These are phyloP conservation scores for Pestalotiopsis sp. DNA, from an alignment of 2,329 filamentous ascomycete genomes.

Conservation along the genomic window DNA sequence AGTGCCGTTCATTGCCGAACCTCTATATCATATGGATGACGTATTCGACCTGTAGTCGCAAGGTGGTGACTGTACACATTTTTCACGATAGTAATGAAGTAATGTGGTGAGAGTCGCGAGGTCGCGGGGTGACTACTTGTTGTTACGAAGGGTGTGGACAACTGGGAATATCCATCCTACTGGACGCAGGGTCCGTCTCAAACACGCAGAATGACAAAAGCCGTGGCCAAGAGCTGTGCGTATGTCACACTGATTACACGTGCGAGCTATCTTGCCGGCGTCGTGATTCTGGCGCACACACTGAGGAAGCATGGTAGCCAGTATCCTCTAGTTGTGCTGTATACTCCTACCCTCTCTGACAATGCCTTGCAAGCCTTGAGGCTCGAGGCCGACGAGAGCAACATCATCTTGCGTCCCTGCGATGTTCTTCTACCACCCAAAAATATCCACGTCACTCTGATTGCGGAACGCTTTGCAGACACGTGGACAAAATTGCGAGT, in stretches of 20 bases:
- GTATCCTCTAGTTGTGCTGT: slow-evolving; percentile 52
- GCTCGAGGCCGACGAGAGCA: slow-evolving; percentile 40
- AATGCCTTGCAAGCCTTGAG: slow-evolving; percentile 42
- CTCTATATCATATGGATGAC: neutral
- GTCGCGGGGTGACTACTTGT: neutral
- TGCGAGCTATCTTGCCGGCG: slow-evolving; percentile 53
- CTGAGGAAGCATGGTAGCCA: slow-evolving; percentile 45
- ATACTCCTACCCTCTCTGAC: slow-evolving; percentile 44
- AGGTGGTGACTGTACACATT: neutral
- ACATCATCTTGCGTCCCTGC: slow-evolving; percentile 41
- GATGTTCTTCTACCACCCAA: slow-evolving; percentile 40
- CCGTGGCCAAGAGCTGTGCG: slow-evolving; percentile 25
- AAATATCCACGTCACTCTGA: slow-evolving; percentile 38
- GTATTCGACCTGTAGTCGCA: neutral
- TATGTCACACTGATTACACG: slow-evolving; percentile 55
- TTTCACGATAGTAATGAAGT: neutral
- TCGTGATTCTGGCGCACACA: slow-evolving; percentile 51
- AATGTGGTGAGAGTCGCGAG: neutral
- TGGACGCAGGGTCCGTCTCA: neutral
- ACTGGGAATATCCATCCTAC: neutral
- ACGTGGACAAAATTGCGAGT: slow-evolving; percentile 60
- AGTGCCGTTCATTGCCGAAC: neutral
- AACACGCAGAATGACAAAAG: neutral
- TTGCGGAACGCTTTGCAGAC: slow-evolving; percentile 54
- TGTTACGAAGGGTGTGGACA: neutral